These are phyloP conservation scores for Tulasnella sp. DNA, from an alignment of 768 basidiomycete genomes.

Conservation along the genomic window DNA sequence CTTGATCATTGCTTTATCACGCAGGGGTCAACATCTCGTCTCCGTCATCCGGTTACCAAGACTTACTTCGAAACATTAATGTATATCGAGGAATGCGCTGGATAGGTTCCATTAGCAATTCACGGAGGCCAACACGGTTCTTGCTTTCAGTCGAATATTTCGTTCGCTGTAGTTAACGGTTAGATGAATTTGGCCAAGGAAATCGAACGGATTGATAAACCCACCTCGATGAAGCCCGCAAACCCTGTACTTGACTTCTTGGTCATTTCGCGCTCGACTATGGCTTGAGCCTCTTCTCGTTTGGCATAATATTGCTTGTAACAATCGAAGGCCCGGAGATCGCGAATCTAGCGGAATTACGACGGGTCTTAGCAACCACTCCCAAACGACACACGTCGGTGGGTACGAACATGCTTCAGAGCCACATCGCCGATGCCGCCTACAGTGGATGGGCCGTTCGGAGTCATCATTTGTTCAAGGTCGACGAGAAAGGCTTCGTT, in stretches of 20 bases:
- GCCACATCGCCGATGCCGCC: conserved; percentile 75
- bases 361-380: background rate
- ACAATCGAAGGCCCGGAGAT: conserved; percentile 73
- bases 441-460: conserved; percentile 43
- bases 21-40: background rate
- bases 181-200: conserved; percentile 9
- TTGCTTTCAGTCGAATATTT: conserved; percentile 69
- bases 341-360: conserved; percentile 44
- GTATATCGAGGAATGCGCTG: conserved; percentile 94
- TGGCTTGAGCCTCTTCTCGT: conserved; percentile 81
- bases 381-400: background rate
- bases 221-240: conserved; percentile 73
- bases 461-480: conserved; percentile 63
- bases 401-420: conserved; percentile 48
- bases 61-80: conserved; percentile 59
- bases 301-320: conserved; percentile 88
- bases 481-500: conserved; percentile 79
- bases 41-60: background rate
- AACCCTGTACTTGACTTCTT: conserved; percentile 68
- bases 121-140: conserved; percentile 77
- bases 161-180: conserved; percentile 45
- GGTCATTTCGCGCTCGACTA: conserved; percentile 73
- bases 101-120: conserved; percentile 91
- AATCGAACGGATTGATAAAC: conserved; percentile 10
- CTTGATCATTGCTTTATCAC: conserved; percentile 62